Base-by-base conservation (phyloP, 345 rosid genomes). In the Draba incana region DNA sequence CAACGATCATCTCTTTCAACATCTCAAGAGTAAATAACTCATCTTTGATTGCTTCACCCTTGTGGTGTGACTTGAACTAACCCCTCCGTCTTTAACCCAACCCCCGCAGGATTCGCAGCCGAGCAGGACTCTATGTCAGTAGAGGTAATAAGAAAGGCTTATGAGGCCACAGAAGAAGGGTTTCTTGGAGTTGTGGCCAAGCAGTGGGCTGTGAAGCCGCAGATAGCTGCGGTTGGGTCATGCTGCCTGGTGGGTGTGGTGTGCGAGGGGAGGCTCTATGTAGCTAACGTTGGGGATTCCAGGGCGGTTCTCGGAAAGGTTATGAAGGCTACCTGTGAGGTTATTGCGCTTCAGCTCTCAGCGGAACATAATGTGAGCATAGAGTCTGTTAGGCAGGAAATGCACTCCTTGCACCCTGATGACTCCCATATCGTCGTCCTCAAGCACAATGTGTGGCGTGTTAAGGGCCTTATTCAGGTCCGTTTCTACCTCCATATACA, bases 361-460 rank as follows among this genome's bases (percentile, higher is more conserved):
- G 70, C 90, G 6, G 98, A 93, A 80, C 98, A 93, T 74, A 93
- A 93, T 66, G 98, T 84, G 65, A 77, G 83, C 62, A 82, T 86
- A 30, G 98, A 93, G 85, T 79, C 98, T 49, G 96, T 93, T 74
- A 82, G 98, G 62, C 94, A 81, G 66, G 98, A 93, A 71, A 82
- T 93, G 92, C 87, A 72, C 42, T 81, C 94, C 67, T 74, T 83
- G 85, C 98, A 93, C 69, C 97, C 97, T 1, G 98, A 88, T 74
- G 97, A 93, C 71, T 66, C 94, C 0, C 90, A 80, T 13, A 87
- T 93, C 41, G 98, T 93, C 43, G 89, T 90, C 55, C 66, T 93
- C 44, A 93, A 88, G 46, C 97, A 90, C 68, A 93, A 90, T 39
- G 98, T 93, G 14, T 93, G 98, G 98, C 96, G 98, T 20, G 97